Base-by-base conservation (phyloP, 306 rosid genomes). In the Castanopsis chinensis region DNA sequence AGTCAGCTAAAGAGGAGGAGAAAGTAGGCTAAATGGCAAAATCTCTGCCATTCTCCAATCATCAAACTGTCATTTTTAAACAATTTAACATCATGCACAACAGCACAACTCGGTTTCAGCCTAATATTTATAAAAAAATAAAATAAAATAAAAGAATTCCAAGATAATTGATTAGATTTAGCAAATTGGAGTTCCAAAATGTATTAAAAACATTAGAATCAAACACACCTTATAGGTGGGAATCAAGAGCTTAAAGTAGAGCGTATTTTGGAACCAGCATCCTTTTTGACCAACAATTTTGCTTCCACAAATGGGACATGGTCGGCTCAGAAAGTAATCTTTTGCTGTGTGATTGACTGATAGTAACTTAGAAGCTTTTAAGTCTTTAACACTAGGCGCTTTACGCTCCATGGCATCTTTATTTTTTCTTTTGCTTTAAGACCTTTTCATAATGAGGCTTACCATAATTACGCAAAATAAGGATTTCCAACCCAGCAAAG, bases 221-320 rank as follows among this genome's bases (percentile, higher is more conserved):
- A 23, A 60, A 10, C 17, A 57, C 25, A 11, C 59, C 30, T 8
- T 41, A 4, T 41, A 8, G 45, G 45, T 41, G 45, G 49, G 56
- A 72, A 77, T 20, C 28, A 54, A 57, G 51, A 18, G 57, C 61
- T 45, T 41, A 17, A 74, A 72, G 77, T 20, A 53, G 57, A 55
- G 73, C 28, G n/a, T 52, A 67, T n/a, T 33, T 43, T 20, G 59
- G 75, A 80, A 79, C 82, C 60, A 37, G 37, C 14, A 72, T 78
- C 81, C 78, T 75, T 74, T 81, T 57, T 73, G 83, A 80, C 79
- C 77, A 43, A 53, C 58, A 82, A 61, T 55, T 67, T 77, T 83
- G 81, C 83, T 79, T 82, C 83, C 83, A 77, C 33, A 74, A 73
- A 77, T 41, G 81, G 72, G 85, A 76, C 54, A 82, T 41, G 73